Base-by-base conservation (phyloP, 2,329 filamentous ascomycete species). In the Fusarium falciforme region DNA sequence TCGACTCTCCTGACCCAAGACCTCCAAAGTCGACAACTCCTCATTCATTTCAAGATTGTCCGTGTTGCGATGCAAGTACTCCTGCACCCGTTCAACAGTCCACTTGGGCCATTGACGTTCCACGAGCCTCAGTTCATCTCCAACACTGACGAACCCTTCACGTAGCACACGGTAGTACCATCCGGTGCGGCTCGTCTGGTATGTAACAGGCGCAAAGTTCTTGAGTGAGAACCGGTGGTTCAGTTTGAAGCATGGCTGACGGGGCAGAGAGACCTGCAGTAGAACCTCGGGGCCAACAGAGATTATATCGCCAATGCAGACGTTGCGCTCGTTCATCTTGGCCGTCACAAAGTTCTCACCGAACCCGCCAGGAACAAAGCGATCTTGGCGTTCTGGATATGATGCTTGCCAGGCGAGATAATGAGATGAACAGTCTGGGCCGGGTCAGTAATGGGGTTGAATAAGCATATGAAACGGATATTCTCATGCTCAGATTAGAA, bases 201-300 rank as follows among this genome's bases (percentile, higher is more conserved):
- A 91, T 0, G 89, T 88, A 22, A 85, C 83, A 1, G 87, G 87
- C 5, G 90, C 89, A 80, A 93, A 92, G 69, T 90, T 88, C 75
- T 89, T 89, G 11, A 91, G 82, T 36, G 87, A 85, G 79, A 93
- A 93, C 2, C 91, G 89, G 75, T 92, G 90, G 77, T 93, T 93
- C 10, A 93, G 85, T 78, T 93, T 93, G 82, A 89, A 93, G 82
- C 91, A 93, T 11, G 91, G 91, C 73, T 90, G 87, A 17, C 91
- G 86, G 1, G 91, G 91, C 27, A 92, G 82, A 70, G 86, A 88
- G 27, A 92, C 88, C 74, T 92, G 88, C 0, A 92, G 83, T 4
- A 89, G 67, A 0, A 89, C 84, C 3, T 85, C 82, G 54, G 84
- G 81, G 0, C 87, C 86, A 9, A 92, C 85, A 0, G 85, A 82